These are phyloP conservation scores for Phytophthora megakarya DNA, from an alignment of 352 stramenopile species.

Conservation along the genomic window DNA sequence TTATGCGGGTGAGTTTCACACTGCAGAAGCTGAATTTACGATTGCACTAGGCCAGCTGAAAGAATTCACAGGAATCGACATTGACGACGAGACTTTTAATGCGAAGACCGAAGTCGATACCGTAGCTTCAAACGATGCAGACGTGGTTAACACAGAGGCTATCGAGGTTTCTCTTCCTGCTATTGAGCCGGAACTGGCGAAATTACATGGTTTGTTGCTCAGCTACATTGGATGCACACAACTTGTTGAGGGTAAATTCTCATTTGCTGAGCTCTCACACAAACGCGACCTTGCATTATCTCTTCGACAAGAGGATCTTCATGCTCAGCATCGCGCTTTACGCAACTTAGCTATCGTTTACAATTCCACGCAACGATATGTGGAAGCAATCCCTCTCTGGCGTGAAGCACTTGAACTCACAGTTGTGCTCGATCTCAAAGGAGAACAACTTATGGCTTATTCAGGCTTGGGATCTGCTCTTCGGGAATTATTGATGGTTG, in stretches of 20 bases:
- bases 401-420: constrained; percentile 55
- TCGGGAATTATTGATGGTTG: constrained; percentile 36
- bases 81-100: constrained; percentile 12
- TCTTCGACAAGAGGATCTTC: constrained; percentile 56
- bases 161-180: constrained; percentile 2
- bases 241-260: constrained; percentile 50
- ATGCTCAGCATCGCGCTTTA: constrained; percentile 53
- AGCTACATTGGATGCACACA: constrained; percentile 53
- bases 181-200: constrained; percentile 38
- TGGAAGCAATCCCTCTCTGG: constrained; percentile 59
- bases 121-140: background rate
- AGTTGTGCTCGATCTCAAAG: constrained; percentile 43
- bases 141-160: background rate
- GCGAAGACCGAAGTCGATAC: background rate
- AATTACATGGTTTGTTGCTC: constrained; percentile 50
- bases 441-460: constrained; percentile 51
- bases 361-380: constrained; percentile 46
- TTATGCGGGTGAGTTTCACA: constrained; percentile 45
- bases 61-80: constrained; percentile 20
- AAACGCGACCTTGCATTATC: constrained; percentile 57
- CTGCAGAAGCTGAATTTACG: constrained; percentile 45
- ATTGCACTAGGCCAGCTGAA: constrained; percentile 40
- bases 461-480: constrained; percentile 49
- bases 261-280: constrained; percentile 45
- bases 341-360: constrained; percentile 61